Conservation (phyloP, 1,284 basidiomycete genomes). For the Trichosporon sp. region DNA sequence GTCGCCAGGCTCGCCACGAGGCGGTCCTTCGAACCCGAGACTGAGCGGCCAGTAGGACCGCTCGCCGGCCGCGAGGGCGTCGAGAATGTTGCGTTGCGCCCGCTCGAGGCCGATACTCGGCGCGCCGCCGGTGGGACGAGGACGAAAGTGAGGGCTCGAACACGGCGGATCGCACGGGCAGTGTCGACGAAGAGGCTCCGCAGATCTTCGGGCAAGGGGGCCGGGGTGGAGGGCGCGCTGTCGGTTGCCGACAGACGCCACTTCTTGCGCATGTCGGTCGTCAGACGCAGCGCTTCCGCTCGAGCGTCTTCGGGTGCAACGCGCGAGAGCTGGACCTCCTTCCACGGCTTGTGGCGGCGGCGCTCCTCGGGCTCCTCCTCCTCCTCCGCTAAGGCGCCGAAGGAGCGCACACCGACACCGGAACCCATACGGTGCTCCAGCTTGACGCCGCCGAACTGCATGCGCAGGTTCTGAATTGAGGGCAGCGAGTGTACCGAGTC, state of each 20-base stretch:
- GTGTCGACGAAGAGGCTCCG: conserved; percentile 33
- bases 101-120: conserved; percentile 22
- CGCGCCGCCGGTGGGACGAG: conserved; percentile 22
- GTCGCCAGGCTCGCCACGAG: neutral
- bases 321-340: conserved; percentile 46
- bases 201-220: conserved; percentile 25
- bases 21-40: conserved; percentile 9
- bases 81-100: conserved; percentile 31
- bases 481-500: conserved; percentile 54
- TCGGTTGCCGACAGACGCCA: conserved; percentile 20
- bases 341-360: conserved; percentile 43
- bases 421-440: conserved; percentile 45
- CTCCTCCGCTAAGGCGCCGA: conserved; percentile 42
- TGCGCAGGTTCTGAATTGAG: conserved; percentile 54
- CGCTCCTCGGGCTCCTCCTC: conserved; percentile 34
- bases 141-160: conserved; percentile 42
- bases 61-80: conserved; percentile 46
- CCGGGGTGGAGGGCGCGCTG: conserved; percentile 26
- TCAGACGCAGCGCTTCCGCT: conserved; percentile 38
- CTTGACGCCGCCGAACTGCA: conserved; percentile 46
- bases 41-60: conserved; percentile 5
- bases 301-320: conserved; percentile 40
- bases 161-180: conserved; percentile 44
- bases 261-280: conserved; percentile 16
- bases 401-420: conserved; percentile 42